Percentiles rank a stretch among this genome's conserved stretches.
phyloP scores from a whole-genome alignment of 257 asterid species.

The Craterostigma plantagineum region DNA sequence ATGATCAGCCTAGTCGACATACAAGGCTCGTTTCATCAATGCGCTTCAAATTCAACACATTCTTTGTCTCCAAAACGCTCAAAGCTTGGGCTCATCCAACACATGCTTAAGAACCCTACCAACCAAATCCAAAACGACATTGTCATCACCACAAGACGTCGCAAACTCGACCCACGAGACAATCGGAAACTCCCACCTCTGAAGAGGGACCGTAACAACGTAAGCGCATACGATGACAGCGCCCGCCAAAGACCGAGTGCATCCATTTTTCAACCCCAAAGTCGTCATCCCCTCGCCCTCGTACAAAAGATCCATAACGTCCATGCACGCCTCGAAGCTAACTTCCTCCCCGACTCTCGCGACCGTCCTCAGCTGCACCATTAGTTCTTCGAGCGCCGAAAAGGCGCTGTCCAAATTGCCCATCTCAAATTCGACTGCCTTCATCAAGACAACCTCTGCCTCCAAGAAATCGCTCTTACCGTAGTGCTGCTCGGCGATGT shows the following conservation, averaged over 20 bases:
- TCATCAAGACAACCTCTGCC: slow-evolving; percentile 40
- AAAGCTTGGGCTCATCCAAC: background rate
- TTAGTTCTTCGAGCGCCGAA: slow-evolving; percentile 40
- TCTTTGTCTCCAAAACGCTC: too few species aligned
- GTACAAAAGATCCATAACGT: slow-evolving; percentile 72
- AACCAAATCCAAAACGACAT: background rate
- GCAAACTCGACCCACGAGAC: slow-evolving; percentile 63
- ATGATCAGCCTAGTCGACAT: too few species aligned
- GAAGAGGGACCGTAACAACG: slow-evolving; percentile 47
- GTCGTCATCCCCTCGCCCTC: slow-evolving; percentile 52
- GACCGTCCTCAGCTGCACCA: slow-evolving; percentile 40
- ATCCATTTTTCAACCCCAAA: slow-evolving; percentile 7
- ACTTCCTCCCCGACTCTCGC: slow-evolving; percentile 46
- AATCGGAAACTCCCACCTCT: slow-evolving; percentile 73
- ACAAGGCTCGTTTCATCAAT: too few species aligned
- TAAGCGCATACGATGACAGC: slow-evolving; percentile 45
- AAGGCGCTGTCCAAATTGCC: slow-evolving; percentile 33
- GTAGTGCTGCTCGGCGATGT: slow-evolving; percentile 63
- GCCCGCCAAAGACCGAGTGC: slow-evolving; percentile 43
- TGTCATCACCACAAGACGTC: background rate
- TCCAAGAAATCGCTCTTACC: slow-evolving; percentile 47
- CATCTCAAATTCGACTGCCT: slow-evolving; percentile 48
- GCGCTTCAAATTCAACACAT: too few species aligned
- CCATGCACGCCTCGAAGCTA: slow-evolving; percentile 49
- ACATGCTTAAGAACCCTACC: background rate